Evolutionary conservation across 2,329 filamentous ascomycete species (phyloP).

Genomic region (Colletotrichum scovillei): DNA sequence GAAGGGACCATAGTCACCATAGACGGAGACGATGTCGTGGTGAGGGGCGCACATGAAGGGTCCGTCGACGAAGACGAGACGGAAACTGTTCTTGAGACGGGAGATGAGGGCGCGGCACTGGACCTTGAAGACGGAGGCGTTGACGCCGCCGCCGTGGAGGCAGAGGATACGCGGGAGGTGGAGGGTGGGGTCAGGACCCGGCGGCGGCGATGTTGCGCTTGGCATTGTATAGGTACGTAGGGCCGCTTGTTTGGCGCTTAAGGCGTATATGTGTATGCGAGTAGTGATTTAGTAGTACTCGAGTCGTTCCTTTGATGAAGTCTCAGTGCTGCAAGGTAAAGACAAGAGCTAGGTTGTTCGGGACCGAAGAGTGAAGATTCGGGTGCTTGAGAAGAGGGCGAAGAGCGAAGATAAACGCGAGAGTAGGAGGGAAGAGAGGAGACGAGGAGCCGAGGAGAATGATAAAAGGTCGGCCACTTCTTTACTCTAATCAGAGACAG

Average conservation of each 20-base stretch:
- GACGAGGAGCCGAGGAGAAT: background rate
- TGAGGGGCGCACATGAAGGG: slow-evolving; percentile 73
- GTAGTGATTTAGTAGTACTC: background rate
- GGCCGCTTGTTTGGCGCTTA: background rate
- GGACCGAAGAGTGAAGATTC: slow-evolving; percentile 7
- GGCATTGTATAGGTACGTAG: slow-evolving; percentile 16
- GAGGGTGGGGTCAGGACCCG: slow-evolving; percentile 29
- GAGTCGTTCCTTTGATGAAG: background rate
- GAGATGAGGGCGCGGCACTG: slow-evolving; percentile 70
- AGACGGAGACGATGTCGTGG: slow-evolving; percentile 72
- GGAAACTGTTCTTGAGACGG: slow-evolving; percentile 67
- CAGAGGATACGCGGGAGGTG: slow-evolving; percentile 76
- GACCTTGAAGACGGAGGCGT: slow-evolving; percentile 73
- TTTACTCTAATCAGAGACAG: background rate
- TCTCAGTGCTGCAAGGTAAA: background rate
- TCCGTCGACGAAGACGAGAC: slow-evolving; percentile 78
- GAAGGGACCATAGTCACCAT: slow-evolving; percentile 75
- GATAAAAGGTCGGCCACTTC: background rate
- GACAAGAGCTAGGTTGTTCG: background rate
- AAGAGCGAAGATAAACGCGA: slow-evolving; percentile 10
- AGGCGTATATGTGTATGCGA: background rate
- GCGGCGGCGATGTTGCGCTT: slow-evolving; percentile 13
- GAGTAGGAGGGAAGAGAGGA: background rate
- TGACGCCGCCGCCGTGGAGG: slow-evolving; percentile 84
- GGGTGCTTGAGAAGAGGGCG: background rate